phyloP scores from a whole-genome alignment of 768 basidiomycete genomes.

The Termitomyces sp. region DNA sequence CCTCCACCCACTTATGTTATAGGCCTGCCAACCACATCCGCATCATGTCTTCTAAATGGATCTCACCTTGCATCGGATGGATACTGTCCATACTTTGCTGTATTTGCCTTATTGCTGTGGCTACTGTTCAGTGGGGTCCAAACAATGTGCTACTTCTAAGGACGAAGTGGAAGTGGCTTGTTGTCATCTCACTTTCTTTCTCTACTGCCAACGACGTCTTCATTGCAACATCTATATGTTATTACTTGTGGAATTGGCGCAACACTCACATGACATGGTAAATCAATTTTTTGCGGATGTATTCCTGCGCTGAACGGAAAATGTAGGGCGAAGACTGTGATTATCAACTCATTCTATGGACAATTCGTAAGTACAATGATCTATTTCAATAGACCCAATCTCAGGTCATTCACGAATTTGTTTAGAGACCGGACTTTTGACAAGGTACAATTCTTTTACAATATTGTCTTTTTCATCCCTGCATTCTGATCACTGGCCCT shows the following conservation, averaged over 20 bases:
- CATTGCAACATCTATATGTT: background rate
- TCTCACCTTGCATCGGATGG: background rate
- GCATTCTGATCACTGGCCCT: background rate
- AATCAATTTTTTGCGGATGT: too few species aligned
- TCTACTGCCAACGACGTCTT: background rate
- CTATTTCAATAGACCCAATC: background rate
- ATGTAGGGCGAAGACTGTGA: background rate
- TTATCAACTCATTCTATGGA: background rate
- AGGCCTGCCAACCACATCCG: background rate
- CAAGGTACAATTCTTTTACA: background rate
- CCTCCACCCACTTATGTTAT: too few species aligned
- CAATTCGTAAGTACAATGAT: background rate
- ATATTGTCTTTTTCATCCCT: too few species aligned
- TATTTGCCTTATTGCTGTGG: background rate
- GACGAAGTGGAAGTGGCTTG: background rate
- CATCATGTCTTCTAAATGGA: background rate
- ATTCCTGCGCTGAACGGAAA: background rate
- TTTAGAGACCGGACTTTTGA: background rate
- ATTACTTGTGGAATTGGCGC: background rate
- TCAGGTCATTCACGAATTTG: background rate
- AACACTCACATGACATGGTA: background rate
- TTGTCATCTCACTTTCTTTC: background rate
- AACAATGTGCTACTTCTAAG: background rate
- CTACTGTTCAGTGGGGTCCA: background rate
- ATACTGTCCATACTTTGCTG: too few species aligned